Evolutionary conservation across 805 yeast genomes (phyloP).

Genomic region (Candida maesae): DNA sequence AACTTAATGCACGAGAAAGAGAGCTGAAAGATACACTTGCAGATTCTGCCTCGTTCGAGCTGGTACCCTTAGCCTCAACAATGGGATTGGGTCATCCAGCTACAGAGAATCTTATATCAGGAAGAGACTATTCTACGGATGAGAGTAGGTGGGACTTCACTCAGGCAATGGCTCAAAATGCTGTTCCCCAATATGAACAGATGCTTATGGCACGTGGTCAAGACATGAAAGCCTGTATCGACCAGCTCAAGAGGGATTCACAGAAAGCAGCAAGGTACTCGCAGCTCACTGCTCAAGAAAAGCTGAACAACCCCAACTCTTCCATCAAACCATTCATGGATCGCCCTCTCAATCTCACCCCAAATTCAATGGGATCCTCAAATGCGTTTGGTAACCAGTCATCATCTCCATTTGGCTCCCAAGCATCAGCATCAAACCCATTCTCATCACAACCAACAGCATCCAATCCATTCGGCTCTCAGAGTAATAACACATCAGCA

Average conservation of each 20-base stretch:
- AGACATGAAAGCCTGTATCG: constrained; percentile 46
- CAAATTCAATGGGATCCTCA: constrained; percentile 3
- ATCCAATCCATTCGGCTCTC: too few species aligned
- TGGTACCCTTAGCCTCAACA: constrained; percentile 35
- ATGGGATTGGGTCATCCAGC: constrained; percentile 48
- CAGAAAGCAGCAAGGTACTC: constrained; percentile 51
- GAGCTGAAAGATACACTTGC: constrained; percentile 28
- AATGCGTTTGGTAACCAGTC: not conserved
- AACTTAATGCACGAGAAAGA: constrained; percentile 23
- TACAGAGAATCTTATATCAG: constrained; percentile 43
- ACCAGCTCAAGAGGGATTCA: constrained; percentile 54
- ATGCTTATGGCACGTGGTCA: constrained; percentile 38
- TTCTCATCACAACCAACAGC: too few species aligned
- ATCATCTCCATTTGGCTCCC: not conserved
- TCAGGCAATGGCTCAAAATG: constrained; percentile 38
- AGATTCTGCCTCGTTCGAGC: constrained; percentile 22
- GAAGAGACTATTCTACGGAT: constrained; percentile 52
- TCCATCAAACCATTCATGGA: constrained; percentile 32
- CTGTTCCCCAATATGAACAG: constrained; percentile 36
- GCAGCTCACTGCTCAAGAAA: constrained; percentile 40
- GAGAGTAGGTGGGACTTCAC: constrained; percentile 46
- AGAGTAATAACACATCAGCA: not conserved
- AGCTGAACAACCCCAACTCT: constrained; percentile 26
- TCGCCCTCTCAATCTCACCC: constrained; percentile 31
- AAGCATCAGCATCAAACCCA: too few species aligned